These are phyloP conservation scores for Helenozyma rhizophorensis DNA, from an alignment of 805 yeast genomes.

Conservation along the genomic window DNA sequence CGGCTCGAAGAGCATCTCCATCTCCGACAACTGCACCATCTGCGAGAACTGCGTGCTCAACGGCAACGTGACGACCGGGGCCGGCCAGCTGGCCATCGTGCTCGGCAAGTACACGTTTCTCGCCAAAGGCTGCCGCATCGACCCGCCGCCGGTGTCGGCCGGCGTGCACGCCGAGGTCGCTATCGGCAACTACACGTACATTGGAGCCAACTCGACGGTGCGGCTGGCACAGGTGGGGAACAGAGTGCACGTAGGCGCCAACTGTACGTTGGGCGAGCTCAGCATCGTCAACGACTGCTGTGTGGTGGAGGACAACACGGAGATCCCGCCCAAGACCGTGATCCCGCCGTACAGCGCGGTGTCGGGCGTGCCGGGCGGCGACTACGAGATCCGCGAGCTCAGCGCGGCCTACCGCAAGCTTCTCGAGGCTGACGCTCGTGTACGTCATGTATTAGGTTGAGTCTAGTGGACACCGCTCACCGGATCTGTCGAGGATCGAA, in stretches of 20 bases:
- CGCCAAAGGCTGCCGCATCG: conserved; percentile 21
- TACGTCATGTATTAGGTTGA: conserved; percentile 11
- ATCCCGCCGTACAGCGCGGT: conserved; percentile 54
- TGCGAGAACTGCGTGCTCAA: conserved; percentile 28
- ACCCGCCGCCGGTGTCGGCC: conserved; percentile 23
- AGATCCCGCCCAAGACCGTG: conserved; percentile 38
- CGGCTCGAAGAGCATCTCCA: conserved; percentile 40
- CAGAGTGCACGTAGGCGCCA: conserved; percentile 43
- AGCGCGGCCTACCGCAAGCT: conserved; percentile 29
- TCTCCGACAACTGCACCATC: conserved; percentile 46
- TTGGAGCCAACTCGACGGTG: conserved; percentile 34
- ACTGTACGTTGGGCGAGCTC: conserved; percentile 33
- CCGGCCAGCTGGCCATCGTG: conserved; percentile 25
- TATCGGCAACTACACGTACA: conserved; percentile 45
- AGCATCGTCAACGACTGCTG: conserved; percentile 51
- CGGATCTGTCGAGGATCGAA: too few relatives aligned
- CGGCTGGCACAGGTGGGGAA: conserved; percentile 42
- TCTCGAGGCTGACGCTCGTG: conserved; percentile 33
- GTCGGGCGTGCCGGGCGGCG: conserved; percentile 33
- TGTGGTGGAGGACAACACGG: conserved; percentile 37
- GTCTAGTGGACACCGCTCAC: too few relatives aligned
- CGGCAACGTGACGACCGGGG: conserved; percentile 26
- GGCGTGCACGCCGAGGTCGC: conserved; percentile 15
- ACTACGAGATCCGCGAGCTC: conserved; percentile 22
- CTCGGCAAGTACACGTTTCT: conserved; percentile 47